phyloP scores from a whole-genome alignment of 2,329 filamentous ascomycete species.

The Xylariaceae sp. region DNA sequence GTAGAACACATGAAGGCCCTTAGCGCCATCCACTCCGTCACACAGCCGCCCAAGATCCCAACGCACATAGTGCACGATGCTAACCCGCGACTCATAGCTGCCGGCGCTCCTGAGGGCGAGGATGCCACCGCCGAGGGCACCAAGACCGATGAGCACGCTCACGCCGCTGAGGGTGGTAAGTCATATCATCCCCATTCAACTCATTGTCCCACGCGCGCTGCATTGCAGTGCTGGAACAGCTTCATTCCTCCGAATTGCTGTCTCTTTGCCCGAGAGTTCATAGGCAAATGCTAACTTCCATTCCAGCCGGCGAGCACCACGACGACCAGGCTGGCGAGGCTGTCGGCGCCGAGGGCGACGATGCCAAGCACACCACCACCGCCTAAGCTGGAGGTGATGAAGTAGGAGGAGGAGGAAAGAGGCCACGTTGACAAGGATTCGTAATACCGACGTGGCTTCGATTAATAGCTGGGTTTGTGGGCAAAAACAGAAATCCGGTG shows the following conservation, averaged over 20 bases:
- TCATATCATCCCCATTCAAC: slow-evolving; percentile 9
- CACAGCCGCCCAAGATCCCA: background rate
- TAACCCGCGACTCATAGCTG: slow-evolving; percentile 9
- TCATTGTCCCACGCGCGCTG: background rate
- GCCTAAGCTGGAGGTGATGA: background rate
- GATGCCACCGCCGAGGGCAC: slow-evolving; percentile 25
- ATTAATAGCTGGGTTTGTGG: background rate
- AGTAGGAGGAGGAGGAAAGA: background rate
- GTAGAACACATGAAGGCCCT: background rate
- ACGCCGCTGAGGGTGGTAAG: slow-evolving; percentile 29
- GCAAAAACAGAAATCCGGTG: too few relatives aligned
- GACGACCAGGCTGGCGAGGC: slow-evolving; percentile 16
- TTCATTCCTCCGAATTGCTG: background rate
- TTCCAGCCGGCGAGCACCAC: slow-evolving; percentile 8
- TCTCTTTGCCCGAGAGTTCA: background rate
- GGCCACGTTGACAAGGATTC: background rate
- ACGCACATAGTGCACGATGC: slow-evolving; percentile 1
- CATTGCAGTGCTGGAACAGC: background rate
- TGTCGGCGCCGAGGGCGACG: slow-evolving; percentile 19
- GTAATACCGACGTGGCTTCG: background rate
- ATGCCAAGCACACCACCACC: slow-evolving; percentile 8
- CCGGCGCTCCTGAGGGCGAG: slow-evolving; percentile 3
- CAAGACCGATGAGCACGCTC: slow-evolving; percentile 27
- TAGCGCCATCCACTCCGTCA: background rate
- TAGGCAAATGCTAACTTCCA: slow-evolving; percentile 13